These are phyloP conservation scores for Aegilops longissima DNA, from an alignment of 176 grass and related monocot genomes.

Conservation along the genomic window DNA sequence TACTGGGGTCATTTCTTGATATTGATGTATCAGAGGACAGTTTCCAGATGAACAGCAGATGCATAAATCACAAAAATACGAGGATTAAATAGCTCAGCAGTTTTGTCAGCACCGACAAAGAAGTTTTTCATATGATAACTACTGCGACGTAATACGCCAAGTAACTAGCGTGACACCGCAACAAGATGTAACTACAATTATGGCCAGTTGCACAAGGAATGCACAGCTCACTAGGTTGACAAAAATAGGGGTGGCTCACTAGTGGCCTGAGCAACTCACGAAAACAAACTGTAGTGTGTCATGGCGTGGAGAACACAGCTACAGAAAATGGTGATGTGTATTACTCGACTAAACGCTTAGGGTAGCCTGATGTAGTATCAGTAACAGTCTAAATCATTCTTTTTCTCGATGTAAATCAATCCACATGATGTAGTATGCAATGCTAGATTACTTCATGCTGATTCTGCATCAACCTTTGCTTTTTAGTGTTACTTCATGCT, in stretches of 20 bases:
- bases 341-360: neutral
- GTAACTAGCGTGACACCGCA: conserved; percentile 3
- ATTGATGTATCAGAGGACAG: conserved; percentile 17
- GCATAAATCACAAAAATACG: neutral
- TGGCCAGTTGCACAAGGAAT: neutral
- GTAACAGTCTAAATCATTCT: neutral
- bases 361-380: neutral
- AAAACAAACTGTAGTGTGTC: neutral
- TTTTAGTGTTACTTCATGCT: neutral
- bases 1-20: conserved; percentile 36
- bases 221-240: neutral
- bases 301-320: neutral
- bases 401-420: neutral
- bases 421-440: neutral
- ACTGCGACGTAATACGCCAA: neutral
- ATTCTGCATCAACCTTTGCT: neutral
- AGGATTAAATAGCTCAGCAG: neutral
- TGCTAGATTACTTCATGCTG: neutral
- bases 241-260: neutral
- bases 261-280: neutral
- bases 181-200: conserved; percentile 7
- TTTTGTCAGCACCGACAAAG: neutral
- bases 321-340: neutral
- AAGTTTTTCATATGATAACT: neutral
- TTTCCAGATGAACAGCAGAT: conserved; percentile 33